phyloP scores from a whole-genome alignment of 2,329 filamentous ascomycete genomes.

The Thielaviopsis punctulata region DNA sequence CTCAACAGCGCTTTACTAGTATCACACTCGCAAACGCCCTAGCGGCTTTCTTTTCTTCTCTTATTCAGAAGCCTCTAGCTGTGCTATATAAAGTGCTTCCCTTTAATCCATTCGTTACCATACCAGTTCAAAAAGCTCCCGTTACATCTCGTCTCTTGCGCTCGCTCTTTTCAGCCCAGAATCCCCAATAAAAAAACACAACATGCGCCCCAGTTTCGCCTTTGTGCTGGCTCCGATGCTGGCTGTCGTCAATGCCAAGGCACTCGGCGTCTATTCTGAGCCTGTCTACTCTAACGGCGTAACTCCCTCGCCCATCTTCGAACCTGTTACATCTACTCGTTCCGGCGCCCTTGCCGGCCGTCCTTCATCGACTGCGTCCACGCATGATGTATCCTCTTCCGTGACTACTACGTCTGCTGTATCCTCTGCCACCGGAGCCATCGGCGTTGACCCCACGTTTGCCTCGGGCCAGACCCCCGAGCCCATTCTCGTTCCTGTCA shows the following conservation, averaged over 20 bases:
- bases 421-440: neutral
- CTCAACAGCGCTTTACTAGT: too few relatives aligned
- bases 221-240: slow-evolving; percentile 4
- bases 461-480: slow-evolving; percentile 2
- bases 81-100: neutral
- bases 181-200: neutral
- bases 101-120: neutral
- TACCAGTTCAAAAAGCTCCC: neutral
- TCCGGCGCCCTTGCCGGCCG: neutral
- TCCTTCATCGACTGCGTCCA: neutral
- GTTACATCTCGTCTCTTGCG: neutral
- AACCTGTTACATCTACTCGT: slow-evolving; percentile 1
- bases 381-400: too few relatives aligned
- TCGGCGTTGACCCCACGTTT: slow-evolving; percentile 3
- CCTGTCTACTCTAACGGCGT: slow-evolving; percentile 4
- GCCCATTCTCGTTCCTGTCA: slow-evolving; percentile 1
- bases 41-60: neutral
- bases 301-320: slow-evolving; percentile 11
- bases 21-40: too few relatives aligned
- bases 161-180: neutral
- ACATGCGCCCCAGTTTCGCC: slow-evolving; percentile 5
- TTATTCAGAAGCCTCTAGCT: neutral
- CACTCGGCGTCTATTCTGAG: slow-evolving; percentile 1
- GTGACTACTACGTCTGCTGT: neutral
- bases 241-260: slow-evolving; percentile 2